Evolutionary conservation across 78 protist species (phyloP).

Genomic region (Dictyostelium brefeldianum): DNA sequence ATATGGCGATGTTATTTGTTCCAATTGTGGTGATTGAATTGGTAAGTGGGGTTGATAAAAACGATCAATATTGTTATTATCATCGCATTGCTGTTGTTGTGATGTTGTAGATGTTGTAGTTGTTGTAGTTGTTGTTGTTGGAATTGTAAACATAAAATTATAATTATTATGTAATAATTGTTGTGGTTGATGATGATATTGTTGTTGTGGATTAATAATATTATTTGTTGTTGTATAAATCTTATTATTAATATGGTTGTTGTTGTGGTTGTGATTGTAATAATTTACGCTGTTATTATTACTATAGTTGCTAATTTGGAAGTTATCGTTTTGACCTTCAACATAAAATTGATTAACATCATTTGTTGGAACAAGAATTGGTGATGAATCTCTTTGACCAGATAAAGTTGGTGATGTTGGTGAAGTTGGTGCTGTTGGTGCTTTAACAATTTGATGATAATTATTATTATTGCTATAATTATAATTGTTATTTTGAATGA

Average conservation of each 20-base stretch:
- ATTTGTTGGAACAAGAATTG: not conserved
- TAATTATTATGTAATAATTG: not conserved
- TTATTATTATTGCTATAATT: not conserved
- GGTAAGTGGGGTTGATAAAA: no score
- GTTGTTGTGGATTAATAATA: not conserved
- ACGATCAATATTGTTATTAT: no score
- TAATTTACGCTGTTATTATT: not conserved
- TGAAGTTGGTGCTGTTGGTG: no score
- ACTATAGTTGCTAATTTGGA: not conserved
- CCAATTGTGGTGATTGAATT: no score
- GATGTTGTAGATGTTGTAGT: no score
- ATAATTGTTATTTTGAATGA: not conserved
- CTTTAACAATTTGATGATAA: not conserved
- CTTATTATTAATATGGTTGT: not conserved
- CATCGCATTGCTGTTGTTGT: no score
- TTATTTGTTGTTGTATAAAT: not conserved
- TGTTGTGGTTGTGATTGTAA: not conserved
- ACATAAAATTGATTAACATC: not conserved
- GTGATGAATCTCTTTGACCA: not conserved
- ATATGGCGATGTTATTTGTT: no score
- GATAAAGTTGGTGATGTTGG: no score
- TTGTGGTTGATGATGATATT: not conserved
- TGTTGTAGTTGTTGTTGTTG: not conserved
- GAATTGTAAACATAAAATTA: not conserved
- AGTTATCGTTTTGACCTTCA: not conserved